Evolutionary conservation across 495 filamentous ascomycete species (phyloP).

Genomic region (Glonium stellatum): DNA sequence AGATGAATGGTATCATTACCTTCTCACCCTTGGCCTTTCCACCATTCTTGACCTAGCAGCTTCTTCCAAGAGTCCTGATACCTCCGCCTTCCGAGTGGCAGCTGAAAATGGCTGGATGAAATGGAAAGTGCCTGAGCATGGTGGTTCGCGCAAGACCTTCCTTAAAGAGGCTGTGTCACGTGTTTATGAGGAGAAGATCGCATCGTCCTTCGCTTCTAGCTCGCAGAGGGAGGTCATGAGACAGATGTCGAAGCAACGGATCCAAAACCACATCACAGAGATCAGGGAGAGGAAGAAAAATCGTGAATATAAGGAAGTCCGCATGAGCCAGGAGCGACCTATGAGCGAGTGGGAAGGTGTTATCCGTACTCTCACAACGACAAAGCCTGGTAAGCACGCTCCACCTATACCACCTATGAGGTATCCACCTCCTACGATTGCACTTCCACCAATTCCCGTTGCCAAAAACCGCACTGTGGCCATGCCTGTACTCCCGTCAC

Average conservation of each 20-base stretch:
- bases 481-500: neutral
- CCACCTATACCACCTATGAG: neutral
- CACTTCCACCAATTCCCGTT: constrained; percentile 1
- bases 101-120: constrained; percentile 48
- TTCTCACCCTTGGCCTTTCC: constrained; percentile 54
- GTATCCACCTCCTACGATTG: constrained; percentile 5
- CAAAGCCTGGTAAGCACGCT: constrained; percentile 1
- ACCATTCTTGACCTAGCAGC: constrained; percentile 51
- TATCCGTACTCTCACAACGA: constrained; percentile 17
- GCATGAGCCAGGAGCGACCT: constrained; percentile 32
- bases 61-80: constrained; percentile 34
- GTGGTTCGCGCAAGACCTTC: constrained; percentile 50
- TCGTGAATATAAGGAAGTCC: constrained; percentile 18
- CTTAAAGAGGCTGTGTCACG: constrained; percentile 56
- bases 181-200: constrained; percentile 50
- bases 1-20: constrained; percentile 60
- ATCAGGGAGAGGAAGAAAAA: constrained; percentile 23
- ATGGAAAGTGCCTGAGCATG: constrained; percentile 47
- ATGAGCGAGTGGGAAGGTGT: constrained; percentile 34
- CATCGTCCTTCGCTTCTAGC: constrained; percentile 18
- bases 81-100: constrained; percentile 47
- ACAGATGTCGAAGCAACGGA: constrained; percentile 31
- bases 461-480: neutral
- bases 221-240: constrained; percentile 26
- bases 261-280: constrained; percentile 31